These are phyloP conservation scores for Fragilaria radians DNA, from an alignment of 108 stramenopile species.

Conservation along the genomic window DNA sequence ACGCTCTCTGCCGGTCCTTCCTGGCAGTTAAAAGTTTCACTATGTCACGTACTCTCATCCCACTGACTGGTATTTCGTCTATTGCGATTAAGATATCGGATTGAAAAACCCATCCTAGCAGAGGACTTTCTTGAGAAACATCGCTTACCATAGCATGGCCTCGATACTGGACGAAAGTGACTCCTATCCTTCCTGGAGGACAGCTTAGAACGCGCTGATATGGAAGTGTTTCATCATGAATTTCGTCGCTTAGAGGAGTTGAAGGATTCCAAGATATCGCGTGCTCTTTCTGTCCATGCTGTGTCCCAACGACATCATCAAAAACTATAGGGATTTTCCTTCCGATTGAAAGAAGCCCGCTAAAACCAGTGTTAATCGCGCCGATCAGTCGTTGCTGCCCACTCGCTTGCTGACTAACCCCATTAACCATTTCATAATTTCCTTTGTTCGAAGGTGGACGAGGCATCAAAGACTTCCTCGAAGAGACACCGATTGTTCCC, in stretches of 20 bases:
- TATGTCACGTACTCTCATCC: slow-evolving; percentile 71
- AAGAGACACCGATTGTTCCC: no score
- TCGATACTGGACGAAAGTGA: slow-evolving; percentile 76
- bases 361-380: no score
- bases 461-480: no score
- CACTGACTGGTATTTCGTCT: slow-evolving; percentile 79
- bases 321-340: background rate
- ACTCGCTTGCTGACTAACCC: no score
- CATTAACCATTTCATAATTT: no score
- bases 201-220: slow-evolving; percentile 79
- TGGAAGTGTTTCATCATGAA: slow-evolving; percentile 35
- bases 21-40: slow-evolving; percentile 63
- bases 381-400: no score
- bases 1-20: slow-evolving; percentile 55
- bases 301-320: background rate
- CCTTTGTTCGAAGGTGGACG: no score
- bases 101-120: slow-evolving; percentile 72
- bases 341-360: background rate
- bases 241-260: slow-evolving; percentile 8
- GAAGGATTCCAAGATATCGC: no score
- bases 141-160: slow-evolving; percentile 84
- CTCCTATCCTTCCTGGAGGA: slow-evolving; percentile 81
- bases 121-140: slow-evolving; percentile 61
- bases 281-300: no score
- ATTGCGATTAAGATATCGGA: slow-evolving; percentile 79